A percentile compares a stretch with the other conserved stretches of the same genome.
Conservation (phyloP, 768 basidiomycete genomes). For the Crucibulum laeve region DNA sequence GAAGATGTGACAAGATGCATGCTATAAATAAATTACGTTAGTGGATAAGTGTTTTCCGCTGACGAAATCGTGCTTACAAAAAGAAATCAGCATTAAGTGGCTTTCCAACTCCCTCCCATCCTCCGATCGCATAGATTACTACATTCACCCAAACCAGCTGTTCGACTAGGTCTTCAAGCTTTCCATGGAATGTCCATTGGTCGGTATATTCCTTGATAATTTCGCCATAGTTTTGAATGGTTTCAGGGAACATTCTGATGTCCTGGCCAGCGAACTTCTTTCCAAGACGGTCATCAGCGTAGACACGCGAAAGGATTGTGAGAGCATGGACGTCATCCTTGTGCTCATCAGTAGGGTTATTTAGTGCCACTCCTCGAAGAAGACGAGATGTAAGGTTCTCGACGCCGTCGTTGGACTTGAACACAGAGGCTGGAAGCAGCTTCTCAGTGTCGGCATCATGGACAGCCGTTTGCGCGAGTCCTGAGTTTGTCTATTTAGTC, state of each 20-base stretch:
- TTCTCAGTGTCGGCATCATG: slow-evolving; percentile 20
- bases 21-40: slow-evolving; percentile 22
- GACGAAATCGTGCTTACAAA: slow-evolving; percentile 33
- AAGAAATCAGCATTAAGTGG: slow-evolving; percentile 56
- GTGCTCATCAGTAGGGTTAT: not conserved
- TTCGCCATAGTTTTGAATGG: slow-evolving; percentile 31
- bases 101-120: slow-evolving; percentile 30
- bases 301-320: slow-evolving; percentile 49
- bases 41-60: not conserved
- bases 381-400: not conserved
- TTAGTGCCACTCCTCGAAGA: not conserved
- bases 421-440: slow-evolving; percentile 7
- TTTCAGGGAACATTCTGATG: slow-evolving; percentile 22
- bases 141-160: slow-evolving; percentile 56
- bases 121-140: slow-evolving; percentile 52
- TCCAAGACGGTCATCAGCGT: slow-evolving; percentile 41
- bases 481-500: slow-evolving; percentile 20
- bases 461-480: slow-evolving; percentile 53
- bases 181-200: slow-evolving; percentile 36
- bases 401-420: not conserved
- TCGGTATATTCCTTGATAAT: slow-evolving; percentile 35
- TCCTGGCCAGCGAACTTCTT: slow-evolving; percentile 11
- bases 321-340: slow-evolving; percentile 36
- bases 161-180: slow-evolving; percentile 50
- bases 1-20: slow-evolving; percentile 66